phyloP scores from a whole-genome alignment of 306 rosid genomes.

The Medicago arabica region DNA sequence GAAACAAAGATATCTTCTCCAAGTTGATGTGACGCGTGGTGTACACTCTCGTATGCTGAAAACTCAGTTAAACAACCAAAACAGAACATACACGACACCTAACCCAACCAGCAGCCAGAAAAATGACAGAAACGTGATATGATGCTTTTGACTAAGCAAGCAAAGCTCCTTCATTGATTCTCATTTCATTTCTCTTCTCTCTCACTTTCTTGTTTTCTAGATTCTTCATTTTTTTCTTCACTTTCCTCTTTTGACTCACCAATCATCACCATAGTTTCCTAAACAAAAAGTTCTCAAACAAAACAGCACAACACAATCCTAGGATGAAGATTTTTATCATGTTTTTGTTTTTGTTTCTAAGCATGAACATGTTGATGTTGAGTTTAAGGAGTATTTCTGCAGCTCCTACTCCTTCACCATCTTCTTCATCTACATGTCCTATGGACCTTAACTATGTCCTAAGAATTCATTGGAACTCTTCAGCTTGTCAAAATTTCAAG shows the following conservation, averaged over 20 bases:
- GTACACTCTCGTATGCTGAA: conserved; percentile 9
- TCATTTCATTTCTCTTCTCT: neutral
- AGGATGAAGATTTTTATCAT: conserved; percentile 36
- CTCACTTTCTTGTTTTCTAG: conserved; percentile 14
- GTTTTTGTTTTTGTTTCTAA: conserved; percentile 11
- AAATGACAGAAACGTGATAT: neutral
- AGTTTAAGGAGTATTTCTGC: conserved; percentile 31
- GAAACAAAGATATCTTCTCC: neutral
- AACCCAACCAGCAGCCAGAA: conserved; percentile 42
- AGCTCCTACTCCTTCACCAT: conserved; percentile 38
- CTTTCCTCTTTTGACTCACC: conserved; percentile 31
- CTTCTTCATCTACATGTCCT: conserved; percentile 58
- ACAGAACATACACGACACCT: conserved; percentile 27
- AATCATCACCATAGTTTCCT: conserved; percentile 17
- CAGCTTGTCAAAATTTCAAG: conserved; percentile 48
- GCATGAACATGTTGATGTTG: conserved; percentile 3
- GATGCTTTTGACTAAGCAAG: conserved; percentile 35
- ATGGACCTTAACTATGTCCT: conserved; percentile 71
- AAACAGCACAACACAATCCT: conserved; percentile 9
- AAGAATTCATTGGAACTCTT: conserved; percentile 71
- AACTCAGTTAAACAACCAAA: neutral
- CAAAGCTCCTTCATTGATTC: neutral
- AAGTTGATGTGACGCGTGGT: conserved; percentile 34
- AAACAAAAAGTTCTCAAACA: conserved; percentile 2
- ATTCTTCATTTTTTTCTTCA: conserved; percentile 5